Conservation (phyloP, 179 eudicot genomes). For the Vitellaria paradoxa region DNA sequence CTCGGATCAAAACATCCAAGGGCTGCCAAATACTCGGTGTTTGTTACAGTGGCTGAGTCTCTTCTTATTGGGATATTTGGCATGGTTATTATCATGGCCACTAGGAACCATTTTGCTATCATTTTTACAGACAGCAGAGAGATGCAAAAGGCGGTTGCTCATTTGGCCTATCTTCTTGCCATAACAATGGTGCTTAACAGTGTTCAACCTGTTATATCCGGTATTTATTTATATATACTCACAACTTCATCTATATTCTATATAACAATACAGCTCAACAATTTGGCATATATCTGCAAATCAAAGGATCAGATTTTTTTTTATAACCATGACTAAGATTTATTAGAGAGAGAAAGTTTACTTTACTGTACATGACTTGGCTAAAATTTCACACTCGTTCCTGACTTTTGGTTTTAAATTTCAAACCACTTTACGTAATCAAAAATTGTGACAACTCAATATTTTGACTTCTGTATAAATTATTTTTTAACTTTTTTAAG, state of each 20-base stretch:
- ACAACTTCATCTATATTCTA: too few relatives aligned
- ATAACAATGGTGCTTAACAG: conserved; percentile 87
- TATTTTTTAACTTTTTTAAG: too few relatives aligned
- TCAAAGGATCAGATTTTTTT: too few relatives aligned
- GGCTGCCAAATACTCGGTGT: conserved; percentile 72
- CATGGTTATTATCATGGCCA: conserved; percentile 44
- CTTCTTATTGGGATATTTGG: conserved; percentile 55
- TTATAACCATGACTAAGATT: too few relatives aligned
- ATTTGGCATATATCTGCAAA: too few relatives aligned
- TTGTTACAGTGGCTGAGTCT: conserved; percentile 56
- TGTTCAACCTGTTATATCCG: conserved; percentile 91
- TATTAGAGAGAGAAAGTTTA: too few relatives aligned
- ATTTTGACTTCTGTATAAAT: too few relatives aligned
- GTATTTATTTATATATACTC: conserved; percentile 21
- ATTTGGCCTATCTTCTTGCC: conserved; percentile 72
- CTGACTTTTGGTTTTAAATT: too few relatives aligned
- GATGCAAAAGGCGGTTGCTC: conserved; percentile 66
- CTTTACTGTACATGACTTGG: too few relatives aligned
- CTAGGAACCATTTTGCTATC: conserved; percentile 54
- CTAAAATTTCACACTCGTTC: too few relatives aligned
- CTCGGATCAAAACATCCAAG: conserved; percentile 86
- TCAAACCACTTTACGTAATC: neutral
- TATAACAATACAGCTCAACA: too few relatives aligned
- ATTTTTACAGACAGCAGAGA: conserved; percentile 62
- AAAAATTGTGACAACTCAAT: too few relatives aligned